Conservation (phyloP, 2,329 filamentous ascomycete species). For the Aureobasidium namibiae region DNA sequence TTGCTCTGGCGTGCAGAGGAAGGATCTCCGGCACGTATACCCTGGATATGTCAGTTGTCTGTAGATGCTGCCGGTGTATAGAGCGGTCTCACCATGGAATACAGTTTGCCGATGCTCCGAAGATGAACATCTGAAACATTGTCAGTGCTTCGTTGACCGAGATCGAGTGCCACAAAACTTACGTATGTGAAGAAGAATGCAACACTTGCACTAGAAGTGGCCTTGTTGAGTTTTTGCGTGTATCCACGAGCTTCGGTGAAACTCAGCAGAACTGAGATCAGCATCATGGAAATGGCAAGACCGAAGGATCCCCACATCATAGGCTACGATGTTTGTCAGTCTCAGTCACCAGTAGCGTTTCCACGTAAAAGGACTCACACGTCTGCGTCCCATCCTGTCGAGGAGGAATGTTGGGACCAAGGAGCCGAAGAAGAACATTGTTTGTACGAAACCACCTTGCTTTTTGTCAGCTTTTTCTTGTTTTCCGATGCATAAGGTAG, state of each 20-base stretch:
- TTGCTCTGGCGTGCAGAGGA: conserved; percentile 41
- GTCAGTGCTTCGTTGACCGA: background rate
- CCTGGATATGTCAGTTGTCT: background rate
- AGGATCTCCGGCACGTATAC: conserved; percentile 44
- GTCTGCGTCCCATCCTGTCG: conserved; percentile 31
- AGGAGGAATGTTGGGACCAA: conserved; percentile 40
- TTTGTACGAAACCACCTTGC: conserved; percentile 33
- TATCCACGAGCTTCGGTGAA: conserved; percentile 28
- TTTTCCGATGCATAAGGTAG: background rate
- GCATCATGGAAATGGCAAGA: conserved; percentile 33
- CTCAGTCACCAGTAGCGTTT: background rate
- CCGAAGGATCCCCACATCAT: conserved; percentile 29
- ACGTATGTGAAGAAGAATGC: conserved; percentile 41
- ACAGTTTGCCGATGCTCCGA: conserved; percentile 38
- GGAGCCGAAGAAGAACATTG: conserved; percentile 35
- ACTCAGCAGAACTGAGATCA: conserved; percentile 33
- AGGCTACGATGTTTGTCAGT: conserved; percentile 9
- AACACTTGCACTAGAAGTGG: conserved; percentile 38
- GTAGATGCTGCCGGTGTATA: too few relatives aligned
- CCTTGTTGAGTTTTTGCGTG: conserved; percentile 27
- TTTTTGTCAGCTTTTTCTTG: background rate
- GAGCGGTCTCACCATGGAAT: conserved; percentile 34
- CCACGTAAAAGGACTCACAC: background rate
- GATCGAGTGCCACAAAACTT: background rate
- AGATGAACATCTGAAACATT: conserved; percentile 31